Evolutionary conservation across 768 basidiomycete genomes (phyloP), one percentile per base, ranked within the genome.

Genomic region (Cystofilobasidium bisporidii): DNA sequence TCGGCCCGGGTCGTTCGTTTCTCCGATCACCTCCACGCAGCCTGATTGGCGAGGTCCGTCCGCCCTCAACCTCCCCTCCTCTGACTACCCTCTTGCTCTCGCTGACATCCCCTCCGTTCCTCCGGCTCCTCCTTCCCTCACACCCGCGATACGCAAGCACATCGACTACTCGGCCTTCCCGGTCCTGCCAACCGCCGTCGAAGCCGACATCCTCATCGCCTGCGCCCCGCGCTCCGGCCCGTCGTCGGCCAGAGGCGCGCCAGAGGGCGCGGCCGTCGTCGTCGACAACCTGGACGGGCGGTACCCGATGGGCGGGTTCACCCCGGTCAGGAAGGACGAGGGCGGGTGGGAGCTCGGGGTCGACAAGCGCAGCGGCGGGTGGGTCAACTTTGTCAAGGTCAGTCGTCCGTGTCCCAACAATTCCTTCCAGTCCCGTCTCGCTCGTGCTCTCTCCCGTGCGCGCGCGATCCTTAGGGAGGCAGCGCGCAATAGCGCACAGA

Each of bases 351-450:
- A 86, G 71, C 78, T 91, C 18, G 87, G 86, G 59, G 90, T 90
- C 70, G 82, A 86, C 73, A 86, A 82, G 40, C 79, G 81, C 41
- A 82, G 85, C 70, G 77, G 89, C 41, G 79, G 86, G 60, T 91
- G 89, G 90, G 88, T 89, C 73, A 89, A 86, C 73, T 91, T 90
- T 75, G 84, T 91, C 72, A 90, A 91, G 75, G 88, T 59, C 30
- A 22, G 57, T n/a, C n/a, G n/a, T n/a, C n/a, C n/a, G n/a, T n/a
- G n/a, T n/a, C n/a, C n/a, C n/a, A n/a, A n/a, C n/a, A n/a, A n/a
- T n/a, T n/a, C n/a, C n/a, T n/a, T n/a, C n/a, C n/a, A n/a, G n/a
- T n/a, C n/a, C n/a, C n/a, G n/a, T n/a, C n/a, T n/a, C n/a, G n/a
- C n/a, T n/a, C n/a, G n/a, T n/a, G n/a, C n/a, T n/a, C n/a, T n/a